phyloP scores from a whole-genome alignment of 495 filamentous ascomycete genomes.

The Penicillium dipodomyicola region DNA sequence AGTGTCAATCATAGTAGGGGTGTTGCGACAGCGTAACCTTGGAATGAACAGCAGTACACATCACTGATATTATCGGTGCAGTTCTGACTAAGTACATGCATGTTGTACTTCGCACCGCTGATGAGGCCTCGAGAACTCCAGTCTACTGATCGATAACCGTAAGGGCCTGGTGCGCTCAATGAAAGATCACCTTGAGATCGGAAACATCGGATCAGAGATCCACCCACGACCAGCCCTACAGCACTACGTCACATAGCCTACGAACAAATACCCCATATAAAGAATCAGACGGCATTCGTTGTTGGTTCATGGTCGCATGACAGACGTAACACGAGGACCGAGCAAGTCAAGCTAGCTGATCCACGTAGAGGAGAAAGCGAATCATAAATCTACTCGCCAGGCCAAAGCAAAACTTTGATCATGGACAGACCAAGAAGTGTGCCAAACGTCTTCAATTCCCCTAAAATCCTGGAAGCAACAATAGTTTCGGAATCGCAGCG shows the following conservation, averaged over 20 bases:
- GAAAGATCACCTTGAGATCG: neutral
- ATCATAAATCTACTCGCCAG: constrained; percentile 25
- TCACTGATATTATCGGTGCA: neutral
- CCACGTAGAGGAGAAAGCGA: constrained; percentile 13
- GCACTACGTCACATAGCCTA: constrained; percentile 6
- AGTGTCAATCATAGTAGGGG: neutral
- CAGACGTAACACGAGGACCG: constrained; percentile 36
- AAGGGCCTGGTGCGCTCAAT: neutral
- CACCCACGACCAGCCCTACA: constrained; percentile 1
- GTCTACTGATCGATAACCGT: neutral
- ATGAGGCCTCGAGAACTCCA: neutral
- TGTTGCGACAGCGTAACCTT: neutral
- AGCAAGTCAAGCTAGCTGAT: constrained; percentile 25
- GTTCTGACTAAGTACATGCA: neutral
- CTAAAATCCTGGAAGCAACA: constrained; percentile 32
- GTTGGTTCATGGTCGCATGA: constrained; percentile 42
- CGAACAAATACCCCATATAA: constrained; percentile 9
- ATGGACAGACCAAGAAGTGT: constrained; percentile 20
- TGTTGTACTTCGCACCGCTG: neutral
- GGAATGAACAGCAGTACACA: neutral
- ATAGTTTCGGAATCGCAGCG: constrained; percentile 41
- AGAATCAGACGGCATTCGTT: constrained; percentile 31
- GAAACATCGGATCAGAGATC: neutral
- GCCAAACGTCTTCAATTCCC: constrained; percentile 36
- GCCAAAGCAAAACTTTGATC: constrained; percentile 9